phyloP scores from a whole-genome alignment of 192 early-diverging fungal genomes.

The Mortierella hygrophila region DNA sequence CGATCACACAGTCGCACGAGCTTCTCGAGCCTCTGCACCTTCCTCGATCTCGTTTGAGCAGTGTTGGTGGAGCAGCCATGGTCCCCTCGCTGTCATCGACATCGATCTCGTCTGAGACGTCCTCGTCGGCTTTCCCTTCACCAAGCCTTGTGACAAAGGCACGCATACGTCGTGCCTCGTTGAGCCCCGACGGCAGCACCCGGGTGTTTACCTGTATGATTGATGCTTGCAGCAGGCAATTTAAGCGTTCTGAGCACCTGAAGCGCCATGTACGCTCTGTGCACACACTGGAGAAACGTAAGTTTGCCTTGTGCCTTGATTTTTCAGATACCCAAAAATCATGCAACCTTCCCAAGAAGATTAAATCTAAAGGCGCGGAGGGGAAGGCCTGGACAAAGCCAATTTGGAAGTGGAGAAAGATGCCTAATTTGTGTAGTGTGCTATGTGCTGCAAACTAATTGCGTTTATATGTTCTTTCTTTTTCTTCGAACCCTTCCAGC shows the following conservation, averaged over 20 bases:
- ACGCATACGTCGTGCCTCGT: constrained; percentile 30
- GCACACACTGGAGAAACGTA: constrained; percentile 74
- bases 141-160: constrained; percentile 3
- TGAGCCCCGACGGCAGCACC: constrained; percentile 19
- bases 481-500: constrained; percentile 47
- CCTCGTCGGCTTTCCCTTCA: constrained; percentile 8
- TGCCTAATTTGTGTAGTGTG: neutral
- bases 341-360: neutral
- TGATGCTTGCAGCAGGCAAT: constrained; percentile 63
- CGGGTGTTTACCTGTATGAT: constrained; percentile 57
- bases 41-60: neutral
- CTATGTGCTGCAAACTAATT: neutral
- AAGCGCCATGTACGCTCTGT: constrained; percentile 72
- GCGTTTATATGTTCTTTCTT: neutral
- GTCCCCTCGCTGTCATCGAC: constrained; percentile 30
- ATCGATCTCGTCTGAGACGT: constrained; percentile 25
- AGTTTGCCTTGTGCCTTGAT: constrained; percentile 21
- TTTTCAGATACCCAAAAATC: neutral
- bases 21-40: constrained; percentile 25
- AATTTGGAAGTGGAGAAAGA: neutral
- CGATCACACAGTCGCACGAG: constrained; percentile 34
- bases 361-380: neutral
- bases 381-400: neutral
- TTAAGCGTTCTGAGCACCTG: constrained; percentile 69
- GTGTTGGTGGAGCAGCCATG: constrained; percentile 20